Percentiles rank a stretch among this genome's conserved stretches.
These are phyloP conservation scores for Obba rivulosa DNA, from an alignment of 768 basidiomycete species.

Conservation along the genomic window DNA sequence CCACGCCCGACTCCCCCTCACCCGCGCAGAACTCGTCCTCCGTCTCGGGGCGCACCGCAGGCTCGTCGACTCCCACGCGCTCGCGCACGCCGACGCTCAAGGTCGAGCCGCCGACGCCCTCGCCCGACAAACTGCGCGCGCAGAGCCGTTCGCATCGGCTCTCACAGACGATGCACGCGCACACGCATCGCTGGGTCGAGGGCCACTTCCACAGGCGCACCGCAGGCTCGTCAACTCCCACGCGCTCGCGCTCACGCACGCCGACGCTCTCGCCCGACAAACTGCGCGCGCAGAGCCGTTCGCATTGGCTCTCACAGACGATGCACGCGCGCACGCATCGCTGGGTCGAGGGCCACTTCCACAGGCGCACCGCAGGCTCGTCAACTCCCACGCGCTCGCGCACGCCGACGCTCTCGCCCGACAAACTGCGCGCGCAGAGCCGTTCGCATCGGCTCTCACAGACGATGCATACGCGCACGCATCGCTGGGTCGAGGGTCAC, in stretches of 20 bases:
- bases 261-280: conserved; percentile 18
- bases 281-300: conserved; percentile 11
- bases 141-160: conserved; percentile 16
- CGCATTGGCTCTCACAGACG: conserved; percentile 39
- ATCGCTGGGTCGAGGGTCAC: conserved; percentile 39
- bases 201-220: conserved; percentile 1
- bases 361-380: conserved; percentile 3
- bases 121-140: conserved; percentile 12
- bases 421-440: conserved; percentile 7
- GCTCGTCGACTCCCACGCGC: conserved; percentile 11
- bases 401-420: conserved; percentile 19
- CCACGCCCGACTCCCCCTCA: background rate
- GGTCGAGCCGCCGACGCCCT: conserved; percentile 21
- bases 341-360: conserved; percentile 35
- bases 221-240: conserved; percentile 11
- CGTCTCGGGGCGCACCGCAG: conserved; percentile 2
- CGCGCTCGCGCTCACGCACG: conserved; percentile 7
- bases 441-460: conserved; percentile 31
- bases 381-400: conserved; percentile 11
- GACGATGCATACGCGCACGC: conserved; percentile 54
- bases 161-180: conserved; percentile 48
- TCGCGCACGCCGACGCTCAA: conserved; percentile 12
- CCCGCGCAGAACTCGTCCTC: conserved; percentile 1
- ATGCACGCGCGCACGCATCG: conserved; percentile 52
- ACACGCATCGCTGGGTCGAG: conserved; percentile 51